phyloP scores from a whole-genome alignment of 345 rosid species.

The Populus simonii region DNA sequence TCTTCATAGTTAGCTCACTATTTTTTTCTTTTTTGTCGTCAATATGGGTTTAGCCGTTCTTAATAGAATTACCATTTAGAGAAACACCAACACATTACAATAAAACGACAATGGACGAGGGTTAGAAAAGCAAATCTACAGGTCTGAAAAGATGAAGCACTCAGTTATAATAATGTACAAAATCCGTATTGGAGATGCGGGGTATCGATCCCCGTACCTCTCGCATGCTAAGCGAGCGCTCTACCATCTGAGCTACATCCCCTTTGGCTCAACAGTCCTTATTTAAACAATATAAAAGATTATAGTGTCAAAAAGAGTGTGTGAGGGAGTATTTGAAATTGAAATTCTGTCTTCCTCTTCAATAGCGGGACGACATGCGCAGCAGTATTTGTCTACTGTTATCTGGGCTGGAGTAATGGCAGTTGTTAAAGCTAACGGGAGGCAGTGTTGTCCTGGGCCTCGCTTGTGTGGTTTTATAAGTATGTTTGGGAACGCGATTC shows the following conservation, averaged over 20 bases:
- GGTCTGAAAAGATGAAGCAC: no score
- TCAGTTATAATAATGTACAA: no score
- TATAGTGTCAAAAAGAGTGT: rapidly evolving
- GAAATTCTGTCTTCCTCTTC: background rate
- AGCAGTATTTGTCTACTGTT: constrained; percentile 62
- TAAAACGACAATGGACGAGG: no score
- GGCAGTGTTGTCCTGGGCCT: constrained; percentile 83
- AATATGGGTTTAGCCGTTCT: no score
- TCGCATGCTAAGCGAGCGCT: constrained; percentile 92
- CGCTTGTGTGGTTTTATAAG: constrained; percentile 85
- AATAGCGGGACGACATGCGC: constrained; percentile 69
- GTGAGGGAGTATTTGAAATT: background rate
- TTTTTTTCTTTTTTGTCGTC: no score
- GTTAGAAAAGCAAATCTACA: no score
- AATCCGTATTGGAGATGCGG: constrained; percentile 56
- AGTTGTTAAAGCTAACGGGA: no score
- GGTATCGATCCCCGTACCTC: constrained; percentile 88
- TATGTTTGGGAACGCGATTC: no score
- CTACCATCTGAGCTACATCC: constrained; percentile 91
- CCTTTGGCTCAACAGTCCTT: background rate
- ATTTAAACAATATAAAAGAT: no score
- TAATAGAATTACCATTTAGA: no score
- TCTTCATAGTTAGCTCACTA: no score
- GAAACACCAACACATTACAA: no score
- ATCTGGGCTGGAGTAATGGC: constrained; percentile 86